These are phyloP conservation scores for Neopestalotiopsis sp. DNA, from an alignment of 2,329 filamentous ascomycete species.

Conservation along the genomic window DNA sequence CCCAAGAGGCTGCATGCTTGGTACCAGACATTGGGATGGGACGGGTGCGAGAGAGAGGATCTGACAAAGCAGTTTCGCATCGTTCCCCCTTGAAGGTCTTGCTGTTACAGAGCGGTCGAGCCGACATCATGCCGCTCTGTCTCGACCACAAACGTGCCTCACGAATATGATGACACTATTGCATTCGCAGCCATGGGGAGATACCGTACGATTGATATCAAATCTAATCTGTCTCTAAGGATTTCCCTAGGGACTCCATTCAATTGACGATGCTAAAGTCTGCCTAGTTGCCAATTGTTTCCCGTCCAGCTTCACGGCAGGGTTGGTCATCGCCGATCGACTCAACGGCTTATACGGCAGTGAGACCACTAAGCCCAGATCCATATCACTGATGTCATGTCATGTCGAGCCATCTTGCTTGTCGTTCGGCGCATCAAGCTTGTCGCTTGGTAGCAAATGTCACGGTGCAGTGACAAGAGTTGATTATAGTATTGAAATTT, in stretches of 20 bases:
- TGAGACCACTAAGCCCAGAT: not conserved
- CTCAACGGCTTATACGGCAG: not conserved
- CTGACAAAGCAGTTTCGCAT: slow-evolving; percentile 13
- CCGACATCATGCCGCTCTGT: slow-evolving; percentile 11
- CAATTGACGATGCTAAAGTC: not conserved
- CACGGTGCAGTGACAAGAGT: not conserved
- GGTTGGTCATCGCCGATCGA: slow-evolving; percentile 1
- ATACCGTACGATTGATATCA: not conserved
- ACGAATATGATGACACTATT: not conserved
- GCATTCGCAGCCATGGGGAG: not conserved
- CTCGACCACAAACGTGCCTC: not conserved
- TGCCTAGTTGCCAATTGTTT: not conserved
- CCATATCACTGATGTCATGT: not conserved
- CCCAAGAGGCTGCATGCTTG: not conserved
- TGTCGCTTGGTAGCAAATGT: not conserved
- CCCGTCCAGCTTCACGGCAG: not conserved
- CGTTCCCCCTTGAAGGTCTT: not conserved
- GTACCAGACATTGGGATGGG: not conserved
- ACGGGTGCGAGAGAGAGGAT: not conserved
- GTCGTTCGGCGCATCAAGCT: not conserved
- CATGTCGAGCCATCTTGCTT: not conserved
- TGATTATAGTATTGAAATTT: not conserved
- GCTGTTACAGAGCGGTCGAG: not conserved
- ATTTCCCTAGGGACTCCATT: not conserved
- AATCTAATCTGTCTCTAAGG: not conserved